A percentile compares a stretch with the other conserved stretches of the same genome.
These are phyloP conservation scores for Saccharum spontaneum DNA, from an alignment of 176 grass and related monocot species.

Conservation along the genomic window DNA sequence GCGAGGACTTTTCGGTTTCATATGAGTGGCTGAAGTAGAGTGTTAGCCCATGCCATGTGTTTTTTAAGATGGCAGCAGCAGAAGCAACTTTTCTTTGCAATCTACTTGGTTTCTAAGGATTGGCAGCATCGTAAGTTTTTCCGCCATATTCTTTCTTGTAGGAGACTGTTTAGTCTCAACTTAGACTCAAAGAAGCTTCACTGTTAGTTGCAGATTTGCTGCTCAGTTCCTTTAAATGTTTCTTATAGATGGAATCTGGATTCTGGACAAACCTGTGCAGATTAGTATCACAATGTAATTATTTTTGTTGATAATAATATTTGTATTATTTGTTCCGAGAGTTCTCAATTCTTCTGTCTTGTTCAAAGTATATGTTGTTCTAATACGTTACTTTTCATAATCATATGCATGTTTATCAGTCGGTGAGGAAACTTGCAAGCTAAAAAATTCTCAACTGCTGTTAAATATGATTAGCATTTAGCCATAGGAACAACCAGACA, in stretches of 20 bases:
- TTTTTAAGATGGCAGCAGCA: slow-evolving; percentile 64
- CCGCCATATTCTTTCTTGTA: slow-evolving; percentile 26
- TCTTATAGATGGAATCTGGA: slow-evolving; percentile 46
- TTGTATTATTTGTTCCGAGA: neutral
- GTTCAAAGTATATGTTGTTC: neutral
- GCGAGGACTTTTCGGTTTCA: slow-evolving; percentile 74
- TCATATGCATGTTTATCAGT: neutral
- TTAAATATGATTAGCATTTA: slow-evolving; percentile 3
- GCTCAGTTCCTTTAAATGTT: slow-evolving; percentile 39
- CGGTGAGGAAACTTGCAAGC: neutral
- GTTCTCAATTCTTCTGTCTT: neutral
- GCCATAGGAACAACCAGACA: neutral
- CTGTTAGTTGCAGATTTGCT: slow-evolving; percentile 47
- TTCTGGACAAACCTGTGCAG: slow-evolving; percentile 48
- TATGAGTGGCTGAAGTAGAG: slow-evolving; percentile 45
- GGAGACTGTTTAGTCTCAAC: slow-evolving; percentile 9
- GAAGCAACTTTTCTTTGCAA: slow-evolving; percentile 38
- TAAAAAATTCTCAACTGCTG: neutral
- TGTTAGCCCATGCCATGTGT: slow-evolving; percentile 39
- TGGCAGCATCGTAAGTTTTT: slow-evolving; percentile 39
- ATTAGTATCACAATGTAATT: slow-evolving; percentile 60
- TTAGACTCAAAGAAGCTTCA: slow-evolving; percentile 33
- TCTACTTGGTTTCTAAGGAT: slow-evolving; percentile 41
- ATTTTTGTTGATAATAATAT: slow-evolving; percentile 47
- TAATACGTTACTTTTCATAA: neutral